Base-by-base conservation (phyloP, 2,329 filamentous ascomycete genomes). In the Cladophialophora immunda region DNA sequence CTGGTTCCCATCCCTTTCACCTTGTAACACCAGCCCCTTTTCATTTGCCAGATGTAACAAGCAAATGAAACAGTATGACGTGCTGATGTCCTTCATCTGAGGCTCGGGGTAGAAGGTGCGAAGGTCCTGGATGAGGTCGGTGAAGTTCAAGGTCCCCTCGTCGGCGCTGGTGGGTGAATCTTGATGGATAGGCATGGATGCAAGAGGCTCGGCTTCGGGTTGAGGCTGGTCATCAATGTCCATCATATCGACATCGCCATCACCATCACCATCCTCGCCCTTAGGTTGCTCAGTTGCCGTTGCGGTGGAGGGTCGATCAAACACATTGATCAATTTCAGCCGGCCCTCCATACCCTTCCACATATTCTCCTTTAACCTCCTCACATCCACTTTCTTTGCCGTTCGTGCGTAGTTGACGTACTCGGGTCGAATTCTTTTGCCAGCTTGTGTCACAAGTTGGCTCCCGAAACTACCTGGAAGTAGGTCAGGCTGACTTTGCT, bases 81-180 rank as follows among this genome's bases (percentile, higher is more conserved):
- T 99, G 38, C 93, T 97, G 75, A 99, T 98, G 79, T 99, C 95
- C 68, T 91, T 89, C 88, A 99, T 92, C 67, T 89, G 88, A 72
- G 92, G 86, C 78, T 92, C 91, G 11, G 93, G 90, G 75, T 99
- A 99, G 7, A 97, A 93, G 4, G 85, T 81, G 76, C 96, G 92
- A 55, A 99, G 82, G 68, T 90, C 90, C 76, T 97, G 96, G 89
- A 99, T 96, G 67, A 99, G 89, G 22, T 90, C 84, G 0, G 94
- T 98, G 80, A 99, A 99, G 74, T 91, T 93, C 71, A 97, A 85
- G 3, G 84, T 78, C 69, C 81, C 80, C 6, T 75, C 75, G 11
- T 72, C 69, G 41, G 73, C 67, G 50, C 72, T 27, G 30, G 7
- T 53, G n/a, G n/a, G n/a, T 29, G 30, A 11, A 29, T 11, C 30